Percentiles rank a stretch among this genome's conserved stretches.
These are phyloP conservation scores for Ophiostoma ips DNA, from an alignment of 2,329 filamentous ascomycete species.

Conservation along the genomic window DNA sequence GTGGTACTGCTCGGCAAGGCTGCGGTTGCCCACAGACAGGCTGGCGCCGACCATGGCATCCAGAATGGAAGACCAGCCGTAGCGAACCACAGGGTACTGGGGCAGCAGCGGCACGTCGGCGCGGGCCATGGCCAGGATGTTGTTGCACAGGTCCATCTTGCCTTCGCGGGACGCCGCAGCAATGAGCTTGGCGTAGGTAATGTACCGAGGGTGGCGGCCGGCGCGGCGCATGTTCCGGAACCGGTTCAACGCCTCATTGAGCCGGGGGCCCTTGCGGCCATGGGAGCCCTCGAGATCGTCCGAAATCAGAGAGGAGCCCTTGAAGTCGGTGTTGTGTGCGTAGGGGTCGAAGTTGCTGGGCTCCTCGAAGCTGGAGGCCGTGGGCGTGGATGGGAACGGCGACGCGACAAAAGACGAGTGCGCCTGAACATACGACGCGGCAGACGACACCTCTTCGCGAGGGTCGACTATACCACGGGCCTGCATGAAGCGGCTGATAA, in stretches of 20 bases:
- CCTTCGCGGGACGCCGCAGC: slow-evolving; percentile 74
- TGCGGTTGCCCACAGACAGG: slow-evolving; percentile 67
- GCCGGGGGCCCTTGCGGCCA: slow-evolving; percentile 55
- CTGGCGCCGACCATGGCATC: slow-evolving; percentile 95
- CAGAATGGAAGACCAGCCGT: slow-evolving; percentile 91
- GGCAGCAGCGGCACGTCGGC: slow-evolving; percentile 73
- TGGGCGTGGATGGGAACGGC: slow-evolving; percentile 39
- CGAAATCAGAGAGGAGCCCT: slow-evolving; percentile 79
- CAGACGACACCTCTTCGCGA: slow-evolving; percentile 34
- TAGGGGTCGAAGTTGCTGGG: slow-evolving; percentile 66
- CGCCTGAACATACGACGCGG: slow-evolving; percentile 21
- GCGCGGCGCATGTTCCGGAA: slow-evolving; percentile 89
- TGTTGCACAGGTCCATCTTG: slow-evolving; percentile 68
- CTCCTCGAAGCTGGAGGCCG: slow-evolving; percentile 56
- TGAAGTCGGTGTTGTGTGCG: slow-evolving; percentile 79
- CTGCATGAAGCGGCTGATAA: slow-evolving; percentile 46
- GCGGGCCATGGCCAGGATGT: slow-evolving; percentile 80
- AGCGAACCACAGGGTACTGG: slow-evolving; percentile 76
- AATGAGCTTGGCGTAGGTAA: slow-evolving; percentile 93
- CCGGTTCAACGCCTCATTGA: slow-evolving; percentile 68
- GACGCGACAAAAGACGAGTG: slow-evolving; percentile 31
- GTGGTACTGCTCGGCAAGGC: slow-evolving; percentile 73
- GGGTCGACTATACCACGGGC: slow-evolving; percentile 40
- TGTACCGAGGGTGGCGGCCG: slow-evolving; percentile 84
- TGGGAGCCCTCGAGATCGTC: slow-evolving; percentile 75